Conservation (phyloP, 2,329 filamentous ascomycete species). For the Aspergillus luchuensis region DNA sequence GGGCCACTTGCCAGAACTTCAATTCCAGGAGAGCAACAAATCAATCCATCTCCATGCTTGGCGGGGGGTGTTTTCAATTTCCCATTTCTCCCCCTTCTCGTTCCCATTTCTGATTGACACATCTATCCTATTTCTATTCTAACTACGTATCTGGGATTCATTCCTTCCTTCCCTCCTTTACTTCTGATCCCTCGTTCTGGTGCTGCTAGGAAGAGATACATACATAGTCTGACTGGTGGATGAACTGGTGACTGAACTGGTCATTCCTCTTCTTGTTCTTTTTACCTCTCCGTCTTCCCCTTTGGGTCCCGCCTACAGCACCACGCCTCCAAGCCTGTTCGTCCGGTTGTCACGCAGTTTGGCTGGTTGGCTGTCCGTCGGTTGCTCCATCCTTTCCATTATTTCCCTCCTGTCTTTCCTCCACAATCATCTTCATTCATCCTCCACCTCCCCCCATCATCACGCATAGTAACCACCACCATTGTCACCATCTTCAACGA, state of each 20-base stretch:
- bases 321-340: constrained; percentile 1
- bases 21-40: neutral
- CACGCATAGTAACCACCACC: neutral
- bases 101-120: no score
- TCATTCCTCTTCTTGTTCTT: neutral
- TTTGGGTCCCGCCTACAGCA: constrained; percentile 2
- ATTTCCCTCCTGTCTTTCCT: constrained; percentile 3
- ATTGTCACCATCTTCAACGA: neutral
- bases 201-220: no score
- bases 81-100: neutral
- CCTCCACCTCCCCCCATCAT: neutral
- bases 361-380: neutral
- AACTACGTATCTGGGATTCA: no score
- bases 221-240: no score
- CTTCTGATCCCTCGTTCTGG: no score
- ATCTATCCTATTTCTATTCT: no score
- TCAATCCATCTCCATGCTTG: constrained; percentile 2
- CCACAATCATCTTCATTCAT: constrained; percentile 3
- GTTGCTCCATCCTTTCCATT: constrained; percentile 9
- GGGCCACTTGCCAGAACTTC: neutral
- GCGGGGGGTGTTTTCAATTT: constrained; percentile 1
- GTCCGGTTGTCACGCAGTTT: no score
- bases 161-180: no score
- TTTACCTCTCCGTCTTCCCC: neutral
- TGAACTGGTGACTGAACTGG: neutral